These are phyloP conservation scores for Cruciata laevipes DNA, from an alignment of 257 asterid genomes.

Conservation along the genomic window DNA sequence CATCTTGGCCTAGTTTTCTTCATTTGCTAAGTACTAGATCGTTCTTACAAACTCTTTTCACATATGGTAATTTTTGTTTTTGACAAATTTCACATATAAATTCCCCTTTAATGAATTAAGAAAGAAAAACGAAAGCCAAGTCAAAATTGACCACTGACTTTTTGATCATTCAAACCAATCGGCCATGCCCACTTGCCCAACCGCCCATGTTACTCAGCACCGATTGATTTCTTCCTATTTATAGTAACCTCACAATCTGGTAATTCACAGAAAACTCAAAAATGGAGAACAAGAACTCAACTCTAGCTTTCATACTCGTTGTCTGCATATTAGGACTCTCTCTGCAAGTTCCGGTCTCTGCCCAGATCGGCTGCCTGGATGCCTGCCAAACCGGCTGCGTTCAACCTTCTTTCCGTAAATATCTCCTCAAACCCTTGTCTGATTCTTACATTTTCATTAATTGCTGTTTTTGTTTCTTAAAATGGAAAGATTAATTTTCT, in stretches of 20 bases:
- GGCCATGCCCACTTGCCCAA: no score
- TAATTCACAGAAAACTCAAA: neutral
- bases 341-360: slow-evolving; percentile 25
- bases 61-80: no score
- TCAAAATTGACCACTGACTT: no score
- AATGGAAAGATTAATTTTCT: no score
- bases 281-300: slow-evolving; percentile 32
- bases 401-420: slow-evolving; percentile 19
- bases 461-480: neutral
- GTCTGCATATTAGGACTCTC: slow-evolving; percentile 31
- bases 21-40: no score
- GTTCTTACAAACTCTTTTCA: no score
- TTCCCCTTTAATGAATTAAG: no score
- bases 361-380: slow-evolving; percentile 37
- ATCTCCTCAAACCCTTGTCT: neutral
- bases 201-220: no score
- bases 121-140: no score
- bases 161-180: no score
- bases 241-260: neutral
- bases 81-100: no score
- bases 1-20: no score
- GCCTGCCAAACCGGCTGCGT: slow-evolving; percentile 43
- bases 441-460: neutral
- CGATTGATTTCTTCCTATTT: neutral
- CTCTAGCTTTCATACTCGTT: slow-evolving; percentile 21